phyloP scores from a whole-genome alignment of 1,139 yeast genomes.

The Sugiyamaella xylanicola region DNA sequence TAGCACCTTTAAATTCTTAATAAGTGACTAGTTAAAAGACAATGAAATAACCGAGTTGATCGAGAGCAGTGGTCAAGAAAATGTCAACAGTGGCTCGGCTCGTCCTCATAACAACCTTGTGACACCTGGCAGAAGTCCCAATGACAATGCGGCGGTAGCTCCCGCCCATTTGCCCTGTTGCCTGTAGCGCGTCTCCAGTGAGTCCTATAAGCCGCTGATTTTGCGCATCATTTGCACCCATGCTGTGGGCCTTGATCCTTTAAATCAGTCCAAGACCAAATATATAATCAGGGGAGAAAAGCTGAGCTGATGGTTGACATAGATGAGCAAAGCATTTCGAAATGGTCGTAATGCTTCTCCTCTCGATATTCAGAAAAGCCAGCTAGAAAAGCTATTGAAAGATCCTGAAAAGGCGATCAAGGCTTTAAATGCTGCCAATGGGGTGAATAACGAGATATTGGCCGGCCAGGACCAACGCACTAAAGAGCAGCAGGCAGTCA shows the following conservation, averaged over 20 bases:
- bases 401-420: conserved; percentile 28
- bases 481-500: not conserved
- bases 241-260: too few species aligned
- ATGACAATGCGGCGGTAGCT: conserved; percentile 3
- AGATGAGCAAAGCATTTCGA: not conserved
- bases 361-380: conserved; percentile 35
- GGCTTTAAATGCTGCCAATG: not conserved
- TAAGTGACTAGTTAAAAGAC: too few species aligned
- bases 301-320: not conserved
- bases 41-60: too few species aligned
- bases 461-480: not conserved
- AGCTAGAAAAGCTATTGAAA: conserved; percentile 30
- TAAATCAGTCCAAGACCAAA: too few species aligned
- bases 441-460: not conserved
- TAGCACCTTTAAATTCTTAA: not conserved
- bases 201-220: not conserved
- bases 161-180: not conserved
- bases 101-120: not conserved
- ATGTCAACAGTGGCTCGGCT: too few species aligned
- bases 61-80: too few species aligned
- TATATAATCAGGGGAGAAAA: too few species aligned
- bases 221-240: too few species aligned
- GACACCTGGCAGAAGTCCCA: conserved; percentile 16
- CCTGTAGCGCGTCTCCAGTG: not conserved
- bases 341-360: conserved; percentile 13